These are phyloP conservation scores for Hebeloma cylindrosporum DNA, from an alignment of 768 basidiomycete genomes.

Conservation along the genomic window DNA sequence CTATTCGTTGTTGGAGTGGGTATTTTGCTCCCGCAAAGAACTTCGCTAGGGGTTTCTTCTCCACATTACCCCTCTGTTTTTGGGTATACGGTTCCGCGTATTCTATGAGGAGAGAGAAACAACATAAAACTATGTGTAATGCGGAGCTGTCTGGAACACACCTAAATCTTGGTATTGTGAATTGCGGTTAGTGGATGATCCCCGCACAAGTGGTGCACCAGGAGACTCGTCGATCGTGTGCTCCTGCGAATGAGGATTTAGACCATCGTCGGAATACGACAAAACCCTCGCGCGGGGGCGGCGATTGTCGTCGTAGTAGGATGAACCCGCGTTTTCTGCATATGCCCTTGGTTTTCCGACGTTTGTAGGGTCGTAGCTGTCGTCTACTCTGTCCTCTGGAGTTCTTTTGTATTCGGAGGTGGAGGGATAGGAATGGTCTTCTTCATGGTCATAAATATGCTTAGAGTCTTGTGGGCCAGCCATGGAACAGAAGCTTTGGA, in stretches of 20 bases:
- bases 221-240: constrained; percentile 28
- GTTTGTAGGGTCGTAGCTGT: constrained; percentile 14
- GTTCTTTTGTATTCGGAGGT: constrained; percentile 7
- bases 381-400: constrained; percentile 3
- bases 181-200: constrained; percentile 42
- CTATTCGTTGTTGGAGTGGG: constrained; percentile 78
- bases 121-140: not conserved
- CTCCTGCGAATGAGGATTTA: constrained; percentile 8
- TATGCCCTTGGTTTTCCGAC: constrained; percentile 5
- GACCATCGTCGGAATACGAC: constrained; percentile 18
- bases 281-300: no score
- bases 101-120: constrained; percentile 39
- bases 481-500: no score
- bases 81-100: constrained; percentile 54
- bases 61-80: constrained; percentile 34
- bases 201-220: constrained; percentile 44
- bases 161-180: constrained; percentile 56
- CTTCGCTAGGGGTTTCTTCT: constrained; percentile 38
- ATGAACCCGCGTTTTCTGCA: not conserved
- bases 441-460: constrained; percentile 1
- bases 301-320: constrained; percentile 4
- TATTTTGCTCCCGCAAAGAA: constrained; percentile 52
- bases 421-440: not conserved
- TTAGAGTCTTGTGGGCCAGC: no score
- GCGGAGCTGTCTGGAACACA: constrained; percentile 23